Evolutionary conservation across 1,139 yeast species (phyloP).

Genomic region (Blastobotrys petasosporus): DNA sequence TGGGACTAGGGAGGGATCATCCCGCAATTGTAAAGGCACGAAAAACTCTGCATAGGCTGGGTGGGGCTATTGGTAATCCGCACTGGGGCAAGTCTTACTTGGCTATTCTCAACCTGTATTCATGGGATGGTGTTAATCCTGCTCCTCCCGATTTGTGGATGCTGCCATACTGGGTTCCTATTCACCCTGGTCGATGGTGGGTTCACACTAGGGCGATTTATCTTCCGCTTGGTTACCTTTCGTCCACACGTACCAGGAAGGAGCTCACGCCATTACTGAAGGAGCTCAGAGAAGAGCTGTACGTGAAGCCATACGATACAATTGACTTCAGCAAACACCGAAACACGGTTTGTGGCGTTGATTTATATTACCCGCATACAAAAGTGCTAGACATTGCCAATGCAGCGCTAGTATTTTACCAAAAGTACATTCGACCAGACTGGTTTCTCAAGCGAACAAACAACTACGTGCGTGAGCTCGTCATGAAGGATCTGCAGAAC

Average conservation of each 20-base stretch:
- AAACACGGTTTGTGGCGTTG: constrained; percentile 86
- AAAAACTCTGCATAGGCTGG: constrained; percentile 58
- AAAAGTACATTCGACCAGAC: constrained; percentile 61
- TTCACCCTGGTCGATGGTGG: constrained; percentile 99
- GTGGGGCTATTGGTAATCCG: constrained; percentile 87
- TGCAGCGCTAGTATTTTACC: constrained; percentile 54
- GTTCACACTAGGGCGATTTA: constrained; percentile 95
- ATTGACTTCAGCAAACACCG: constrained; percentile 69
- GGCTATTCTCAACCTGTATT: constrained; percentile 69
- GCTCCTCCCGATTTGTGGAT: constrained; percentile 96
- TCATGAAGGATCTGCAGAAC: constrained; percentile 68
- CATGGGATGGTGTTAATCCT: constrained; percentile 97
- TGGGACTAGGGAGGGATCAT: constrained; percentile 71
- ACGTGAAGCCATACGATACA: constrained; percentile 52
- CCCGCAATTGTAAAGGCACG: constrained; percentile 80
- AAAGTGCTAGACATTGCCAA: constrained; percentile 59
- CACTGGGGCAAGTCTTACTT: constrained; percentile 99
- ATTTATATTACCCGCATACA: constrained; percentile 90
- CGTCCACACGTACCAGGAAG: constrained; percentile 52
- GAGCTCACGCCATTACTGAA: constrained; percentile 57
- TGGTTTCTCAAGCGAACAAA: constrained; percentile 59
- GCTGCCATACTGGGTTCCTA: constrained; percentile 70
- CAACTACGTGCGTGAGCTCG: constrained; percentile 51
- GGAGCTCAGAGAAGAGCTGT: constrained; percentile 72
- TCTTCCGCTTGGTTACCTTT: constrained; percentile 77